Evolutionary conservation across 768 basidiomycete genomes (phyloP).

Genomic region (Suillus subaureus): DNA sequence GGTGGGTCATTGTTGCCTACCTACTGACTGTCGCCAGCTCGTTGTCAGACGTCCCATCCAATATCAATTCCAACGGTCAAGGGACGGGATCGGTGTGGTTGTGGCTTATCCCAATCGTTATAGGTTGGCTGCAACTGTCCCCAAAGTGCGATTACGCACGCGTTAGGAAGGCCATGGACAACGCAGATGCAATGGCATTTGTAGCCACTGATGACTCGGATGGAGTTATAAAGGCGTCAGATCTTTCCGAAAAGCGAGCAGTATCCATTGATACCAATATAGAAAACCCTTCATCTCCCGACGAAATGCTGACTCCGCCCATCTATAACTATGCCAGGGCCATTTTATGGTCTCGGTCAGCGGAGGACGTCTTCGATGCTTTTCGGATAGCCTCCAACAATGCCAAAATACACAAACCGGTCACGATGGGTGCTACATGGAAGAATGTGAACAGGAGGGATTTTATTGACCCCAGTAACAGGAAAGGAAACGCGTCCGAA

Average conservation of each 20-base stretch:
- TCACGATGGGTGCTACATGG: constrained; percentile 9
- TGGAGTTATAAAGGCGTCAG: constrained; percentile 6
- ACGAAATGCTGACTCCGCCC: constrained; percentile 27
- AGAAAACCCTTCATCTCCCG: constrained; percentile 18
- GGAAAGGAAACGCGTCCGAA: constrained; percentile 13
- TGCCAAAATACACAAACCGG: constrained; percentile 11
- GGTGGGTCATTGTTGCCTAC: constrained; percentile 49
- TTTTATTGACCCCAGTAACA: constrained; percentile 9
- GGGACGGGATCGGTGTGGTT: constrained; percentile 44
- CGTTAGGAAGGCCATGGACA: constrained; percentile 29
- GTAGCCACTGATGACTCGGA: constrained; percentile 19
- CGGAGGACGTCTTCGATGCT: neutral
- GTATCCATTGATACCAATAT: neutral
- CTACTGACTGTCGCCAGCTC: constrained; percentile 40
- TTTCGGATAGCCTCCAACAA: constrained; percentile 15
- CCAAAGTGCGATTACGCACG: constrained; percentile 40
- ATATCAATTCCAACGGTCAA: constrained; percentile 37
- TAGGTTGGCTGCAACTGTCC: constrained; percentile 44
- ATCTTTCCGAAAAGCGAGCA: constrained; percentile 2
- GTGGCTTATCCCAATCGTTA: constrained; percentile 44
- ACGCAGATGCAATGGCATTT: constrained; percentile 31
- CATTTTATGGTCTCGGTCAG: constrained; percentile 22
- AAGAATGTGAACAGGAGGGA: neutral
- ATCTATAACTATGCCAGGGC: constrained; percentile 28
- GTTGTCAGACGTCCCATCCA: constrained; percentile 16